phyloP scores from a whole-genome alignment of 108 stramenopile genomes.

The Fragilaria radians region DNA sequence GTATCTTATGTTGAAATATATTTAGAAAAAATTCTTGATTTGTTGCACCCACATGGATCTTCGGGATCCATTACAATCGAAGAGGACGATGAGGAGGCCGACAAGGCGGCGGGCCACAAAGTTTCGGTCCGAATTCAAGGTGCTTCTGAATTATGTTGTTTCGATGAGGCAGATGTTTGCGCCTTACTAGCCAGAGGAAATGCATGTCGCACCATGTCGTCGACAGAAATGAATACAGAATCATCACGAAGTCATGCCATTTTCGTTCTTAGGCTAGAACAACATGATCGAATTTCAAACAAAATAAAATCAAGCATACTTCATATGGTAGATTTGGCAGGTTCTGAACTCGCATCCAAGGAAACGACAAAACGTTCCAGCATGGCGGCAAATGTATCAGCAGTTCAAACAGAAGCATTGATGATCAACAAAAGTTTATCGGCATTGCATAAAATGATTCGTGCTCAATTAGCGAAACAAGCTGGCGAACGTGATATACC shows the following conservation, averaged over 20 bases:
- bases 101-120: neutral
- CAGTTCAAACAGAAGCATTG: conserved; percentile 54
- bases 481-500: conserved; percentile 25
- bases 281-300: conserved; percentile 37
- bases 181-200: conserved; percentile 69
- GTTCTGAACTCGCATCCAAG: conserved; percentile 60
- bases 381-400: conserved; percentile 21
- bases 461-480: conserved; percentile 51
- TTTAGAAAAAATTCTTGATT: conserved; percentile 86
- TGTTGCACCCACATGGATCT: conserved; percentile 48
- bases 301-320: conserved; percentile 43
- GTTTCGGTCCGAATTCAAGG: conserved; percentile 7
- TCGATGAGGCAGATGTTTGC: conserved; percentile 59
- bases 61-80: conserved; percentile 12
- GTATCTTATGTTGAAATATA: conserved; percentile 95
- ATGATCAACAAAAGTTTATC: conserved; percentile 81
- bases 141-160: conserved; percentile 62
- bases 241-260: conserved; percentile 82
- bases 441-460: conserved; percentile 64
- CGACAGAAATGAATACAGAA: conserved; percentile 76
- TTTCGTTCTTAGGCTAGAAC: conserved; percentile 64
- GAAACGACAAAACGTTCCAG: conserved; percentile 7
- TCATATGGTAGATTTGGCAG: conserved; percentile 84
- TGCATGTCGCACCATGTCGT: conserved; percentile 62
- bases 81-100: conserved; percentile 7